Evolutionary conservation across 2,329 filamentous ascomycete genomes (phyloP), one percentile per base, ranked within the genome.

Genomic region (Nothophoma quercina): DNA sequence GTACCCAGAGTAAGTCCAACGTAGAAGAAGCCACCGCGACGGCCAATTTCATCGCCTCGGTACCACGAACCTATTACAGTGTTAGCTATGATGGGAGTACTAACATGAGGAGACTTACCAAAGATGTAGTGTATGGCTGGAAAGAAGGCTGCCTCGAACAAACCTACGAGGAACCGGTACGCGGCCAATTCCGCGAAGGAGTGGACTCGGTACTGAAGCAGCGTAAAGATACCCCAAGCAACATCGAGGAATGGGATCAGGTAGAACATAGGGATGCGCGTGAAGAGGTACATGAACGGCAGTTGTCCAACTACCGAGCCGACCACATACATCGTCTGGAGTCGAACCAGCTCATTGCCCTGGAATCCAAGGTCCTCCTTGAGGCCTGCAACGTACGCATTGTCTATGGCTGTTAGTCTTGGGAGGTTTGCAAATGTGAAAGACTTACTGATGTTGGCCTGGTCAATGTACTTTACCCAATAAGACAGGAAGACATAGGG

Each of bases 221-320:
- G 73, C 0, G 83, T 86, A 53, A 85, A 82, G 13, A 85, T 66
- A 0, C 82, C 82, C 83, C 83, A 86, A 2, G 73, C 65, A 1
- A 85, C 57, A 51, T 85, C 81, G 55, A 84, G 72, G 7, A 75
- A 72, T 0, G 83, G 83, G 5, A 84, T 76, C 0, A 82, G 59
- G 68, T 77, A 83, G 47, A 78, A 75, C 68, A 85, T 80, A 0
- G 80, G 65, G 8, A 71, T 40, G 6, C 63, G 60, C 0, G 65
- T 69, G 52, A 84, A 80, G 1, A 84, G 67, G 52, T 81, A 82
- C 55, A 79, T 74, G 59, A 83, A 83, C 0, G 81, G 81, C 6
- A 84, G 66, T 60, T 82, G 79, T 5, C 80, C 80, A 0, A 80
- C 63, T 1, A 83, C 81, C 1, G 79, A 79, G 0, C 81, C 82